These are phyloP conservation scores for Amanita brunnescens DNA, from an alignment of 768 basidiomycete species.

Conservation along the genomic window DNA sequence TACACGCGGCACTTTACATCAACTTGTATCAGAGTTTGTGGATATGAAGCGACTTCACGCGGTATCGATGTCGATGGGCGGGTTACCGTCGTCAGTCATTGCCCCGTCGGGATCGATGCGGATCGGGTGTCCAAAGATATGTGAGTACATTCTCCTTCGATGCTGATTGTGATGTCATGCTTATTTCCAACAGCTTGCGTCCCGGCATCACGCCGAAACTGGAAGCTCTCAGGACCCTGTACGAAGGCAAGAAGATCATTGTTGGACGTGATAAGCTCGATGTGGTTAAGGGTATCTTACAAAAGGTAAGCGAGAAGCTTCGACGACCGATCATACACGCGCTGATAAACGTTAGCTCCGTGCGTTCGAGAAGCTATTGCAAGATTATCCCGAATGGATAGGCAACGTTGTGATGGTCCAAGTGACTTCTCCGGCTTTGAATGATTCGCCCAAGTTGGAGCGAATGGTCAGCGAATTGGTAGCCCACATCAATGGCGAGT, in stretches of 20 bases:
- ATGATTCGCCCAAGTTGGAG: conserved; percentile 90
- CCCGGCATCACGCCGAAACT: conserved; percentile 89
- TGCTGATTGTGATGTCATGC: neutral
- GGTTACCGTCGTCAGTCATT: conserved; percentile 75
- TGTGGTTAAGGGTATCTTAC: conserved; percentile 95
- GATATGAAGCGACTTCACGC: conserved; percentile 71
- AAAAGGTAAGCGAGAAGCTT: conserved; percentile 56
- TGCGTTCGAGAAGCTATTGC: conserved; percentile 90
- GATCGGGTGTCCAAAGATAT: conserved; percentile 80
- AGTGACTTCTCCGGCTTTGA: conserved; percentile 88
- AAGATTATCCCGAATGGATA: conserved; percentile 92
- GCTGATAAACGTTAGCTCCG: conserved; percentile 49
- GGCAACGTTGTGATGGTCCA: conserved; percentile 85
- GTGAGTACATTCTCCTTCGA: conserved; percentile 26
- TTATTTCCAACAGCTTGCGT: conserved; percentile 34
- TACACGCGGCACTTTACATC: conserved; percentile 93
- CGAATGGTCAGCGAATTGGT: conserved; percentile 90
- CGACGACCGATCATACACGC: neutral
- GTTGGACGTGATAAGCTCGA: conserved; percentile 96
- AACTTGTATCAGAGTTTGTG: conserved; percentile 92
- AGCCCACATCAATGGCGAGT: conserved; percentile 92
- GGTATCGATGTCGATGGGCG: conserved; percentile 85
- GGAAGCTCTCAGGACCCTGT: conserved; percentile 71
- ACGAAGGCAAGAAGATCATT: conserved; percentile 97
- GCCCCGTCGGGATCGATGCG: conserved; percentile 93